A percentile compares a stretch with the other conserved stretches of the same genome.
These are phyloP conservation scores for Vitis riparia DNA, from an alignment of 164 flowering plant genomes.

Conservation along the genomic window DNA sequence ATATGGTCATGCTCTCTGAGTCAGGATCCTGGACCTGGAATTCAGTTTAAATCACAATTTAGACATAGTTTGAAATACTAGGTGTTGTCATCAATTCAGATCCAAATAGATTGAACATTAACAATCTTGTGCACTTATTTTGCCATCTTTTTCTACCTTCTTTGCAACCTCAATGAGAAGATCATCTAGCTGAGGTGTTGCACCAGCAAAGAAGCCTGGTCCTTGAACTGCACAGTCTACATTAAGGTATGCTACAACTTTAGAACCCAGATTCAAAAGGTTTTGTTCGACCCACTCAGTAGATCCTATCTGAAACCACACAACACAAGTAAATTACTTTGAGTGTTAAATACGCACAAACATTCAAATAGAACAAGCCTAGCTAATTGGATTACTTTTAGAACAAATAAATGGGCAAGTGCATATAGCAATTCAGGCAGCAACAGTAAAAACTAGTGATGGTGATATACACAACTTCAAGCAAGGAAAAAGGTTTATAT, in stretches of 20 bases:
- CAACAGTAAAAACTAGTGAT: neutral
- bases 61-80: neutral
- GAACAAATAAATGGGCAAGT: neutral
- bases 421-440: neutral
- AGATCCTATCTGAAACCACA: constrained; percentile 73
- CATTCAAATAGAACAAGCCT: neutral
- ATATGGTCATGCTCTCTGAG: constrained; percentile 38
- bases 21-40: constrained; percentile 88
- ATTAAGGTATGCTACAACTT: constrained; percentile 86
- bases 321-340: neutral
- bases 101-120: neutral
- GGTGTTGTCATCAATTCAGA: neutral
- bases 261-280: constrained; percentile 63
- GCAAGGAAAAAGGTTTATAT: no score
- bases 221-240: constrained; percentile 99
- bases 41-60: neutral
- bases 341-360: neutral
- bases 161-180: constrained; percentile 75
- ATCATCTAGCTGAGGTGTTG: constrained; percentile 92
- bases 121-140: no score
- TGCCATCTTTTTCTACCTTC: constrained; percentile 43
- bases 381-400: neutral
- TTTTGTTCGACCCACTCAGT: constrained; percentile 99
- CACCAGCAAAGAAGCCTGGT: constrained; percentile 79
- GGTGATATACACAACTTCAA: neutral